Evolutionary conservation across 2,329 filamentous ascomycete genomes (phyloP), one percentile per base, ranked within the genome.

Genomic region (Xylaria sp.): DNA sequence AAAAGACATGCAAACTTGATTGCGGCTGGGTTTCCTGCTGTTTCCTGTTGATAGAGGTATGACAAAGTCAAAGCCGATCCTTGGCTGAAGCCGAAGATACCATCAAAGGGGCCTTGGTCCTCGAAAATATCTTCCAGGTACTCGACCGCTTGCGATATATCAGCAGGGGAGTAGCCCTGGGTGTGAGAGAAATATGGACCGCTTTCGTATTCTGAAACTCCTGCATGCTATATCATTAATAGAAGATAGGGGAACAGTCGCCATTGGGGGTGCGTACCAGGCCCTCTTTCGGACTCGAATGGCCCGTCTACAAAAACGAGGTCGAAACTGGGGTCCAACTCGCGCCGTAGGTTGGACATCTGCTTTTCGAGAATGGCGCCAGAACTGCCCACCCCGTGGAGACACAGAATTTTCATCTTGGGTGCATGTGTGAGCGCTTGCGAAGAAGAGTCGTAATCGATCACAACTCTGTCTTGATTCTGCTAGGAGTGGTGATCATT

Each of bases 381-480:
- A 30, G 46, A 50, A 25, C 46, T 50, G 23, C 46, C 46, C 12
- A 50, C 13, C 13, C 46, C 46, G 23, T 50, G 46, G 23, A 50
- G 46, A 50, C 46, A 50, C 12, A 50, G 25, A 50, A 50, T 50
- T 25, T 50, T 28, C 46, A 50, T 50, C 23, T 50, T 30, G 46
- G 7, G 23, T 30, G 7, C 7, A 25, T 18, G 23, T 25, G 23
- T 28, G 23, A 15, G 46, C 4, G 23, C 10, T 10, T 50, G 23
- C 25, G 25, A 50, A 50, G 23, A 50, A 28, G 25, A 50, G 12
- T 50, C 12, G 23, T 15, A 50, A 28, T 50, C 46, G 15, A 18
- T 50, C 9, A 28, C 46, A 28, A 50, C 9, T 50, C 25, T 50
- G 46, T 18, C 23, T 25, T 50, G 46, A 15, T 13, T 28, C 25